phyloP scores from a whole-genome alignment of 2,329 filamentous ascomycete genomes.

The Beauveria rudraprayagi region DNA sequence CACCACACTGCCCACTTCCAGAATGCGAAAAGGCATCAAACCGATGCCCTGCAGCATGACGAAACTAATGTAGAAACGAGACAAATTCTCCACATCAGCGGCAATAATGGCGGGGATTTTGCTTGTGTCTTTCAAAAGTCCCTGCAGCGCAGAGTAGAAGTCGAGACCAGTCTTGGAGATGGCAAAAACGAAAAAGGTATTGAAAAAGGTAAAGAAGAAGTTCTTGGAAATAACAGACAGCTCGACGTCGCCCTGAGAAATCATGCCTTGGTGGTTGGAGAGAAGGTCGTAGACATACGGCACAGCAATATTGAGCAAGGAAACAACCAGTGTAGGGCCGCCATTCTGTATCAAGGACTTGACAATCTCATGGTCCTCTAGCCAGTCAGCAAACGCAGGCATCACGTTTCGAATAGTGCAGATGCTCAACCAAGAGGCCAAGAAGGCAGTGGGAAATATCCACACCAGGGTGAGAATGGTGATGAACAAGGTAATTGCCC shows the following conservation, averaged over 20 bases:
- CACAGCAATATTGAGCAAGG: conserved; percentile 79
- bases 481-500: conserved; percentile 78
- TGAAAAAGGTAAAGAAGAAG: conserved; percentile 99
- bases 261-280: conserved; percentile 86
- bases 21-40: conserved; percentile 81
- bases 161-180: conserved; percentile 74
- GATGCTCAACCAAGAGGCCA: conserved; percentile 73
- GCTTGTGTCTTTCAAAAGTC: conserved; percentile 71
- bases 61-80: conserved; percentile 85
- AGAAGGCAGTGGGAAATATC: conserved; percentile 70
- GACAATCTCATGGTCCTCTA: conserved; percentile 61
- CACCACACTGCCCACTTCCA: conserved; percentile 80
- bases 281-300: conserved; percentile 94
- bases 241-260: conserved; percentile 89
- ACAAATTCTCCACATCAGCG: conserved; percentile 62
- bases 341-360: conserved; percentile 78
- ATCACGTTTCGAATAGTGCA: conserved; percentile 70
- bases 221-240: conserved; percentile 95
- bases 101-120: conserved; percentile 71
- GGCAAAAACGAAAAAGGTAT: conserved; percentile 93
- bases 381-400: conserved; percentile 58
- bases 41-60: conserved; percentile 92
- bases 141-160: conserved; percentile 63
- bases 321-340: conserved; percentile 75
- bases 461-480: conserved; percentile 78